These are phyloP conservation scores for Umbelopsis isabellina DNA, from an alignment of 192 early-diverging fungal genomes.

Conservation along the genomic window DNA sequence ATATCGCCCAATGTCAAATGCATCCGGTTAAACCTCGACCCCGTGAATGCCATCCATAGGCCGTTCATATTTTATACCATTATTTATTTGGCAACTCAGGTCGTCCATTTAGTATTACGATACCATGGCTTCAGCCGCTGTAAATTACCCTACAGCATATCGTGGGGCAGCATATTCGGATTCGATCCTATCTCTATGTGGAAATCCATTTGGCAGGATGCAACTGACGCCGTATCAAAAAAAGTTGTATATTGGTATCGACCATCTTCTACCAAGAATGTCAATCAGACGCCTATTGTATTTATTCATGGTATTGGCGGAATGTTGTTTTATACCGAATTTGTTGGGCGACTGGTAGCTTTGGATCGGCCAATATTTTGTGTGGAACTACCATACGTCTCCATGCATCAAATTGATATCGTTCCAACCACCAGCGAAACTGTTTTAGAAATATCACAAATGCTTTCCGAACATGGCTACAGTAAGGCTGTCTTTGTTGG, in stretches of 20 bases:
- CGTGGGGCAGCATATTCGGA: constrained; percentile 23
- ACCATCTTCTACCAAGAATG: constrained; percentile 21
- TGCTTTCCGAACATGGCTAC: constrained; percentile 55
- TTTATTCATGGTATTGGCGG: constrained; percentile 78
- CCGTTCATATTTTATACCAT: constrained; percentile 60
- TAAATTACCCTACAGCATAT: not conserved
- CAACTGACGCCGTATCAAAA: not conserved
- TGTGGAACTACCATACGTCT: constrained; percentile 65
- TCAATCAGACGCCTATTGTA: constrained; percentile 56
- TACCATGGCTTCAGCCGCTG: constrained; percentile 4
- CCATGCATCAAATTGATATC: constrained; percentile 63
- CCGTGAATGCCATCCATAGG: constrained; percentile 56
- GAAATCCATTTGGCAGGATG: not conserved
- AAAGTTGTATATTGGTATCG: constrained; percentile 49
- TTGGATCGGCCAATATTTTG: constrained; percentile 52
- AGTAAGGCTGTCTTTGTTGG: constrained; percentile 64
- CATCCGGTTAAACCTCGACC: constrained; percentile 59
- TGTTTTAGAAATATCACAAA: constrained; percentile 55
- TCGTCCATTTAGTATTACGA: constrained; percentile 26
- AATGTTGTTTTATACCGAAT: constrained; percentile 54
- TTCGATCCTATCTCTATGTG: constrained; percentile 3
- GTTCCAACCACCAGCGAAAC: constrained; percentile 60
- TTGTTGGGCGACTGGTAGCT: constrained; percentile 47
- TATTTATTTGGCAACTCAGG: constrained; percentile 30
- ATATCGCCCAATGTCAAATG: constrained; percentile 51